phyloP scores from a whole-genome alignment of 2,329 filamentous ascomycete genomes.

The Cercospora zeina region DNA sequence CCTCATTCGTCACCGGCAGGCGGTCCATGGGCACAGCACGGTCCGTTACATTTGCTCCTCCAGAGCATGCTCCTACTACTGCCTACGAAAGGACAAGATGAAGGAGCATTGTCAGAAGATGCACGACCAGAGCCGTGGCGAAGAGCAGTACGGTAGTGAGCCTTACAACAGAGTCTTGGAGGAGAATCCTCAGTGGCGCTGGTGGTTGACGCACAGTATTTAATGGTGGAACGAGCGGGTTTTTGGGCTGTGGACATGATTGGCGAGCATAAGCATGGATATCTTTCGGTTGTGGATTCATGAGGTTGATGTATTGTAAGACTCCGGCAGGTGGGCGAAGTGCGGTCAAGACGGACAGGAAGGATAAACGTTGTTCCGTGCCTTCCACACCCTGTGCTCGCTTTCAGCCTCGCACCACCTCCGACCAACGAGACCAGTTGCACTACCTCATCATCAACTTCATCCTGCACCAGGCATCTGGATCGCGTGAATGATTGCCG shows the following conservation, averaged over 20 bases:
- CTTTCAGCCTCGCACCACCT: background rate
- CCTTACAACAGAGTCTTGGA: background rate
- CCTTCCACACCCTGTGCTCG: background rate
- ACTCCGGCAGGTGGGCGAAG: no score
- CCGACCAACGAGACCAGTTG: no score
- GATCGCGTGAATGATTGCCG: background rate
- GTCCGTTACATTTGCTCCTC: background rate
- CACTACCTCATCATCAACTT: background rate
- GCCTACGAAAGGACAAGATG: slow-evolving; percentile 4
- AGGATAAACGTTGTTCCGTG: no score
- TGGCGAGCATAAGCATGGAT: background rate
- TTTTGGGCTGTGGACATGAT: background rate
- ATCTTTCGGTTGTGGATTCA: background rate
- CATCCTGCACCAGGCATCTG: background rate
- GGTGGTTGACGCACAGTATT: background rate
- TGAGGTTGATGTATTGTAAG: background rate
- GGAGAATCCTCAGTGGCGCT: background rate
- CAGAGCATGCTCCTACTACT: background rate
- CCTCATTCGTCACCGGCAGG: background rate
- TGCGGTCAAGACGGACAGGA: no score
- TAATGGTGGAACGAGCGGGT: background rate
- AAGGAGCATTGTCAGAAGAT: slow-evolving; percentile 1
- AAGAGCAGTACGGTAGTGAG: background rate
- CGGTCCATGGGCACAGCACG: background rate
- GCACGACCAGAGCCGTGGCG: background rate